Percentiles rank a stretch among this genome's conserved stretches.
phyloP scores from a whole-genome alignment of 805 yeast species.

The Ogataea polymorpha region DNA sequence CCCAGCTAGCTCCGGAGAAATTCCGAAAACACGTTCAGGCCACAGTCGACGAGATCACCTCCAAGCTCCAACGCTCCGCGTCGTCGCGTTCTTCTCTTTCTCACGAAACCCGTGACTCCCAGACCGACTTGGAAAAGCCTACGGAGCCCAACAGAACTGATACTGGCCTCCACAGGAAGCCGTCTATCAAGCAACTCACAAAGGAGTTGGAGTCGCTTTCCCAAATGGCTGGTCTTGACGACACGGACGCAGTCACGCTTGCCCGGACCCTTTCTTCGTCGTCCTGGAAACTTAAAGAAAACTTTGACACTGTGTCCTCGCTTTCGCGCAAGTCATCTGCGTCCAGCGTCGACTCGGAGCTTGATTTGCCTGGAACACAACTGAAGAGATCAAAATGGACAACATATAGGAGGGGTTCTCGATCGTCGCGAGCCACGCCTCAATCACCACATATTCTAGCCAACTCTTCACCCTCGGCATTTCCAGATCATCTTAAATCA shows the following conservation, averaged over 20 bases:
- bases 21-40: conserved; percentile 63
- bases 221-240: conserved; percentile 72
- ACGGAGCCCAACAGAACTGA: conserved; percentile 11
- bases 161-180: conserved; percentile 33
- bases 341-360: conserved; percentile 12
- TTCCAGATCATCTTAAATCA: conserved; percentile 1
- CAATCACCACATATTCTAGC: conserved; percentile 1
- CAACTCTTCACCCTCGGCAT: background rate
- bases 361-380: conserved; percentile 19
- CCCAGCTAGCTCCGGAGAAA: conserved; percentile 91
- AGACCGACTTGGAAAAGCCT: background rate
- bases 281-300: conserved; percentile 50
- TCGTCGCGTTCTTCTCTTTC: conserved; percentile 28
- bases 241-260: conserved; percentile 76
- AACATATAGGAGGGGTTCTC: conserved; percentile 42
- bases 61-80: conserved; percentile 33
- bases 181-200: conserved; percentile 69
- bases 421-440: conserved; percentile 12
- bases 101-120: conserved; percentile 14
- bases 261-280: conserved; percentile 77
- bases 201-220: conserved; percentile 72
- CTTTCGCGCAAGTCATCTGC: conserved; percentile 8
- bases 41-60: conserved; percentile 50
- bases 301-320: conserved; percentile 33
- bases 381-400: conserved; percentile 48